These are phyloP conservation scores for Crataegus laevigata DNA, from an alignment of 306 rosid genomes.

Conservation along the genomic window DNA sequence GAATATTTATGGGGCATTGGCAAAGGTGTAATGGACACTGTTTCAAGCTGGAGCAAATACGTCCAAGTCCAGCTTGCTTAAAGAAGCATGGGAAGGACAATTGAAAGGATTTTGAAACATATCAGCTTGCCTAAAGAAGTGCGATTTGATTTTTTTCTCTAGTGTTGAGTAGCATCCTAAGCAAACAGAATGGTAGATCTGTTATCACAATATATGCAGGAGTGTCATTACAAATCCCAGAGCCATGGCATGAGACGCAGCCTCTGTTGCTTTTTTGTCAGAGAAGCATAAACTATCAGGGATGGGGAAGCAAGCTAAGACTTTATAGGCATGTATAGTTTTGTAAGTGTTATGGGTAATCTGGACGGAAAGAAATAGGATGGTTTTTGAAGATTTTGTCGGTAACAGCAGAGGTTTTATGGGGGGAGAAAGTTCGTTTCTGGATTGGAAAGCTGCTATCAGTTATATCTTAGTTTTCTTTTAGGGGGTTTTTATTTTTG, in stretches of 20 bases:
- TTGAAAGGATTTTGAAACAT: neutral
- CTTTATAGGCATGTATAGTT: too few species aligned
- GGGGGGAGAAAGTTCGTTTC: too few species aligned
- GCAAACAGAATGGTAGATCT: neutral
- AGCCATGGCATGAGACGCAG: neutral
- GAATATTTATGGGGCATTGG: neutral
- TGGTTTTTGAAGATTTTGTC: too few species aligned
- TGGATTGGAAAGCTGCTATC: too few species aligned
- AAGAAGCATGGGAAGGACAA: neutral
- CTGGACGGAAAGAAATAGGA: too few species aligned
- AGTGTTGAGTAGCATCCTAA: neutral
- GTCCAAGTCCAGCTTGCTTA: neutral
- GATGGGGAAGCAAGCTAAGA: too few species aligned
- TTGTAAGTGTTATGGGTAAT: too few species aligned
- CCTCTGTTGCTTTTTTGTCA: neutral
- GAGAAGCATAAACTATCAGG: too few species aligned
- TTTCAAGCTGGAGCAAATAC: neutral
- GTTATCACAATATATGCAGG: neutral
- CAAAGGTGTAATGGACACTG: neutral
- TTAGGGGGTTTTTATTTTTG: too few species aligned
- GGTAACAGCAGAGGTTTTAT: too few species aligned
- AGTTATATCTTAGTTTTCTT: too few species aligned
- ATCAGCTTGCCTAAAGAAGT: neutral
- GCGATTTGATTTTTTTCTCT: neutral
- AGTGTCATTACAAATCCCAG: neutral